Base-by-base conservation (phyloP, 192 early-diverging fungal genomes). In the Chytriomyces hyalinus region DNA sequence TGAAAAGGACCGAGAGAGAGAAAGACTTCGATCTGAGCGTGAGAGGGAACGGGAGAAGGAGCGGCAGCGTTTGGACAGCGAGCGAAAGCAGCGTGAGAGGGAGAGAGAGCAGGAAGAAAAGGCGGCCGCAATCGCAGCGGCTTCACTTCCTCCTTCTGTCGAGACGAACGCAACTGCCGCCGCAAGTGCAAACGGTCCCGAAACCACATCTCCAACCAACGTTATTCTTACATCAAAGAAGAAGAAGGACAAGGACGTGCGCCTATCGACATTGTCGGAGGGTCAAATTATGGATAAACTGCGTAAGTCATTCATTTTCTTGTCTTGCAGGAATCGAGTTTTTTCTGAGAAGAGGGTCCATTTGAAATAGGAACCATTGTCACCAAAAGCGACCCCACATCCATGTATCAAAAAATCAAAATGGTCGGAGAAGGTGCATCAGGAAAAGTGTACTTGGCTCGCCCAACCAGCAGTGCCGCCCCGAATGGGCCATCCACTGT, bases 401-500 rank as follows among this genome's bases (percentile, higher is more conserved):
- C 85, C 11, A 82, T 98, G 61, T 99, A 99, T 83, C 90, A 91
- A 75, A 97, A 98, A 81, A 87, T 96, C 82, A 94, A 95, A 82
- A 95, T 96, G 84, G 92, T 99, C 76, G 98, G 98, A 1, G 97
- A 98, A 89, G 96, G 97, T 82, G 96, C 96, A 5, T 97, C 96
- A 48, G 97, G 97, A 57, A 96, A 95, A n/a, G 97, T 99, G 53
- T 99, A 95, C 84, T 91, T 96, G 74, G 97, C 97, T 45, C 90
- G 91, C 47, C 89, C 91, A 60, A 87, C 77, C 26, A 57, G 60
- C 73, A 80, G 53, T 43, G 77, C 75, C 15, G 57, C 78, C 63
- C 59, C 77, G 17, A 51, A 48, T 17, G 48, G 44, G 10, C 77
- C 77, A 15, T 44, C 36, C 70, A 65, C 77, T 49, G 89, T 91